Percentiles rank a stretch among this genome's conserved stretches.
Conservation (phyloP, 176 grass and related monocot species). For the Carex scoparia region DNA sequence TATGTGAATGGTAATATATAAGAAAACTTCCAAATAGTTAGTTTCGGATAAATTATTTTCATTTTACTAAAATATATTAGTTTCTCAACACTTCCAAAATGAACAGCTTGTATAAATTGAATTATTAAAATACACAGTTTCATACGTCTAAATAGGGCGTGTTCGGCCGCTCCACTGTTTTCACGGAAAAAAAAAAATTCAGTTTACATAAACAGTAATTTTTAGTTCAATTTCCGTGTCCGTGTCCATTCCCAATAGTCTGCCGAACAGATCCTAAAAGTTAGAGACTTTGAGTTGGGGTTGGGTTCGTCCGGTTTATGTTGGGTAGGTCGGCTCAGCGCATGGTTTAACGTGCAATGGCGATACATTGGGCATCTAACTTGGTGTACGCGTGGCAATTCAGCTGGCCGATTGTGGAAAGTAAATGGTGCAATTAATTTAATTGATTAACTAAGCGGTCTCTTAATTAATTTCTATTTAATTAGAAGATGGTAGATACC, state of each 20-base stretch:
- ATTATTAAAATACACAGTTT: too few species aligned
- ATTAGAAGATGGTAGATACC: neutral
- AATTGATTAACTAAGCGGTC: neutral
- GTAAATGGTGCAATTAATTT: neutral
- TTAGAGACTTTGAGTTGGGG: neutral
- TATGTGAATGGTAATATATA: neutral
- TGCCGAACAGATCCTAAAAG: too few species aligned
- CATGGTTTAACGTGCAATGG: neutral
- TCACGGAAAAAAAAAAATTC: too few species aligned
- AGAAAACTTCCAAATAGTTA: neutral
- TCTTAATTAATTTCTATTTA: neutral
- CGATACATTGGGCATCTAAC: neutral
- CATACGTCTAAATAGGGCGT: too few species aligned
- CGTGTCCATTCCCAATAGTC: too few species aligned
- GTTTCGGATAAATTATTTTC: neutral
- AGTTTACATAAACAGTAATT: too few species aligned
- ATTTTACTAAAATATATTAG: too few species aligned
- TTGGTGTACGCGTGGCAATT: constrained; percentile 8
- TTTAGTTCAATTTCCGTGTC: too few species aligned
- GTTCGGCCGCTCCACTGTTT: too few species aligned
- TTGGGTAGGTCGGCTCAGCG: neutral
- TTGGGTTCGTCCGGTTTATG: constrained; percentile 5
- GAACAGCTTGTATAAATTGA: too few species aligned
- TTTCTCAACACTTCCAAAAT: too few species aligned
- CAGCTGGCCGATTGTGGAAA: neutral